Base-by-base conservation (phyloP, 371 early-diverging fungal species). In the Lichtheimia ramosa region DNA sequence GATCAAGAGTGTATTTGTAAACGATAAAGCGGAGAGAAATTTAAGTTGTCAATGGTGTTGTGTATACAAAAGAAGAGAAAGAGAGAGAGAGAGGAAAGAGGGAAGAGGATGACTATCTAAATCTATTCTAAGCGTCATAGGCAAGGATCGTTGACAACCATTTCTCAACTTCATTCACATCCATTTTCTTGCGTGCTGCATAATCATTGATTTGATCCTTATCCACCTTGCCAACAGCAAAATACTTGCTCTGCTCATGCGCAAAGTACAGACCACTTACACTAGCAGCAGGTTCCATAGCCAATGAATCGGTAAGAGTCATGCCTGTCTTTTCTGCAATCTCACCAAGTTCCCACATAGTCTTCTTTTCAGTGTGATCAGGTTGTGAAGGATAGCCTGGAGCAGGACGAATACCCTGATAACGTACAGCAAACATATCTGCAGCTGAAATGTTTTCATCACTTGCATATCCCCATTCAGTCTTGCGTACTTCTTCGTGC, bases 371-470 rank as follows among this genome's bases (percentile, higher is more conserved):
- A 0, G 93, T 90, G 69, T 95, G 95, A 62, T 96, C 95, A 5
- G 92, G 92, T 62, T 93, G 93, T 25, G 87, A 88, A 40, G 93
- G 93, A 58, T 93, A 92, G 28, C 92, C 96, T 3, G 95, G 95
- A 0, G 96, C 96, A 16, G 96, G 95, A 20, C 96, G 89, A 62
- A 95, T 96, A 53, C 96, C 96, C 69, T 90, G 89, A 70, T 96
- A 96, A 68, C 93, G 93, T 63, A 95, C 86, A 63, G 89, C 83
- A 72, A 94, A 82, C 80, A 95, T 64, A 34, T 92, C 93, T 49
- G 85, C 85, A 25, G 91, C 76, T n/a, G 83, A 73, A 58, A 95
- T 76, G 1, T 70, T 71, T 74, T 95, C 95, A 12, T 90, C 79
- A 5, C 83, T 74, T 5, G 90, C 83, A 78, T 94, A 96, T 21